Base-by-base conservation (phyloP, 2,329 filamentous ascomycete species). In the Gnomoniopsis sp. region DNA sequence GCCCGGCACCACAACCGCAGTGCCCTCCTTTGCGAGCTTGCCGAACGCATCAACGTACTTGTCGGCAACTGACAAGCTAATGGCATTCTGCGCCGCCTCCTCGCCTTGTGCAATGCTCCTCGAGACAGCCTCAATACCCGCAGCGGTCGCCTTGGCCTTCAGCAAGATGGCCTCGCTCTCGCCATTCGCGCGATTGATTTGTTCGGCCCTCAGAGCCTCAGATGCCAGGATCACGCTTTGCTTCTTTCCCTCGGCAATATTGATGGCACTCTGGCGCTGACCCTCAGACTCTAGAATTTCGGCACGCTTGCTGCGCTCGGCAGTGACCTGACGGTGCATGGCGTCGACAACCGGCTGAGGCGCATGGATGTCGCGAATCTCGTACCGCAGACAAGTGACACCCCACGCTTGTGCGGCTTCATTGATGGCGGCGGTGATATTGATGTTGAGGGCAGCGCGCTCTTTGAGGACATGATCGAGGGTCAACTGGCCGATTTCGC, bases 401-500 rank as follows among this genome's bases (percentile, higher is more conserved):
- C 95, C 95, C 95, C 95, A 99, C 55, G 93, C 93, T 68, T 96
- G 89, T 4, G 95, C 93, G 1, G 95, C 95, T 74, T 98, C 93
- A 74, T 99, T 99, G 82, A 99, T 98, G 47, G 95, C 93, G 58
- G 91, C 88, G n/a, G 95, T 98, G 72, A 99, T 99, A 77, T 99
- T 98, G 65, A 87, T 92, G 80, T 99, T 99, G 66, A 99, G 87
- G 21, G 92, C 91, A 3, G 93, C 91, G 64, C 95, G 91, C 81
- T 99, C 95, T 74, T 98, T 98, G 59, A 99, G 84, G 48, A 99
- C 95, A 76, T 99, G 93, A 75, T 99, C 95, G 67, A 99, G 89
- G 1, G 91, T 90, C 61, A 99, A 83, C 75, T 98, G 95, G 64
- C 95, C 95, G 68, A 99, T 99, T 75, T 99, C 95, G 69, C 90